These are phyloP conservation scores for Crithidia sp. DNA, from an alignment of 208 protist genomes.

Conservation along the genomic window DNA sequence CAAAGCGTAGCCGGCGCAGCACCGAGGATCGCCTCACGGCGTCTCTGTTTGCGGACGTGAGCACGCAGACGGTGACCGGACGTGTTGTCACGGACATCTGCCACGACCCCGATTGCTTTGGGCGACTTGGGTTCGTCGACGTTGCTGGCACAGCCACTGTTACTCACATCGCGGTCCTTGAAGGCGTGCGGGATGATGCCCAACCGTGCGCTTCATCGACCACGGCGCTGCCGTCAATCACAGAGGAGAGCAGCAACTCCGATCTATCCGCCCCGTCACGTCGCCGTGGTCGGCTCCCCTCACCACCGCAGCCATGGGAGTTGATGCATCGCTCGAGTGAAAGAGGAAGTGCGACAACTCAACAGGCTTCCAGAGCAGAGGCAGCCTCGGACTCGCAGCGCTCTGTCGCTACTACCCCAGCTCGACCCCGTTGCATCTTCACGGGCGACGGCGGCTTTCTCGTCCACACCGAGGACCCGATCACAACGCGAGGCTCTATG, in stretches of 20 bases:
- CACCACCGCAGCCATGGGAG: constrained; percentile 12
- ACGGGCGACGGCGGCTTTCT: constrained; percentile 16
- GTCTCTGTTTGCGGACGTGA: constrained; percentile 11
- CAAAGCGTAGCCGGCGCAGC: constrained; percentile 3
- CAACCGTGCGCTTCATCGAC: not conserved
- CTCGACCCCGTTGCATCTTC: constrained; percentile 21
- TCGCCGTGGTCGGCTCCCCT: not conserved
- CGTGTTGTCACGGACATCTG: constrained; percentile 53
- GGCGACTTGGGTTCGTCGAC: constrained; percentile 63
- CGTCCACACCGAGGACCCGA: constrained; percentile 5
- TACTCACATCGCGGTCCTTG: constrained; percentile 43
- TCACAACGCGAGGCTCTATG: not conserved
- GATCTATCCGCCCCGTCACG: not conserved
- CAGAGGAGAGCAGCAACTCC: not conserved
- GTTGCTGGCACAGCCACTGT: constrained; percentile 35
- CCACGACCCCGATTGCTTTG: constrained; percentile 29
- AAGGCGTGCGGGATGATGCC: constrained; percentile 10
- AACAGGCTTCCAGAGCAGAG: not conserved
- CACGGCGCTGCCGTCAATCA: too few species aligned
- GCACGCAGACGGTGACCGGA: constrained; percentile 36
- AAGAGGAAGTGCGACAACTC: not conserved
- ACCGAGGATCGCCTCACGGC: not conserved
- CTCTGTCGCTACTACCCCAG: too few species aligned
- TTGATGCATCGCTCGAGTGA: not conserved
- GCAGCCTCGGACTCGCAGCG: not conserved